Percentiles rank a stretch among this genome's conserved stretches.
phyloP scores from a whole-genome alignment of 2,329 filamentous ascomycete genomes.

The Elsinoe ampelina region DNA sequence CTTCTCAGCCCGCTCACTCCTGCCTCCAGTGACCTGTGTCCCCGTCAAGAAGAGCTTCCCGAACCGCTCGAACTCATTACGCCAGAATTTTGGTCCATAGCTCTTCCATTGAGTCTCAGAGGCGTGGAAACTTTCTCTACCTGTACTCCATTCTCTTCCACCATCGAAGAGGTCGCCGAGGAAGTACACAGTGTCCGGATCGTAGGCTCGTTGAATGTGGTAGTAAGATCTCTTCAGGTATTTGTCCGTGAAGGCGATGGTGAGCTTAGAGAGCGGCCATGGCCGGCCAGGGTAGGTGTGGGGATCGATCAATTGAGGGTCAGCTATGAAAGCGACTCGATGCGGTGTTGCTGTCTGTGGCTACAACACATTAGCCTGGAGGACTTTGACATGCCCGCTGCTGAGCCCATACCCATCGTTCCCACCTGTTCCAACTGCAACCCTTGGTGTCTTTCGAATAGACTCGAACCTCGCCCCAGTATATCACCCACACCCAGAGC shows the following conservation, averaged over 20 bases:
- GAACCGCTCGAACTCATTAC: constrained; percentile 78
- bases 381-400: background rate
- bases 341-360: constrained; percentile 70
- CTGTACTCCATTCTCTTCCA: constrained; percentile 85
- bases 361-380: constrained; percentile 38
- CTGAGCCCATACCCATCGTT: constrained; percentile 64
- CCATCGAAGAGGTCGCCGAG: constrained; percentile 93
- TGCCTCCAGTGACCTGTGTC: constrained; percentile 41
- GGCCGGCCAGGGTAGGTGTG: constrained; percentile 86
- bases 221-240: constrained; percentile 78
- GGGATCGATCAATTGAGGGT: constrained; percentile 85
- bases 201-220: constrained; percentile 63
- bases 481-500: constrained; percentile 66
- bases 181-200: constrained; percentile 84
- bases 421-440: constrained; percentile 83
- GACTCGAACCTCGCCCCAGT: constrained; percentile 76
- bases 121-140: constrained; percentile 36
- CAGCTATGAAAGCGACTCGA: constrained; percentile 73
- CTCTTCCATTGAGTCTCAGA: constrained; percentile 60
- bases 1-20: constrained; percentile 62
- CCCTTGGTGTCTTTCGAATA: constrained; percentile 61
- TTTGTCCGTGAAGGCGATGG: constrained; percentile 70
- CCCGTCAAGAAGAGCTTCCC: constrained; percentile 65
- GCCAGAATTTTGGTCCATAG: constrained; percentile 77
- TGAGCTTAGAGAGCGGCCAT: constrained; percentile 59